These are phyloP conservation scores for Alternaria panax DNA, from an alignment of 2,329 filamentous ascomycete genomes.

Conservation along the genomic window DNA sequence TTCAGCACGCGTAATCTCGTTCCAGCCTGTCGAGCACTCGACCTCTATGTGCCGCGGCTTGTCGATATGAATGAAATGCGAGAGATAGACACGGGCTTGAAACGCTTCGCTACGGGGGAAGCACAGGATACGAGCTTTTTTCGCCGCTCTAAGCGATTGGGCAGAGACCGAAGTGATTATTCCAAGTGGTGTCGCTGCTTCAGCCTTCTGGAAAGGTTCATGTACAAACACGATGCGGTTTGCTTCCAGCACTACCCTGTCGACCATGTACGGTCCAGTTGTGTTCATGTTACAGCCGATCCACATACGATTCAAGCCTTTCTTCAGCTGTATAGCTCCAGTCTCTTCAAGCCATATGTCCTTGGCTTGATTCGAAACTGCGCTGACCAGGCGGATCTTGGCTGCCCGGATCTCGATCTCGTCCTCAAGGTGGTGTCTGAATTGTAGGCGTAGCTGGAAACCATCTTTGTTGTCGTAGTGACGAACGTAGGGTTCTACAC, in stretches of 20 bases:
- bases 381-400: slow-evolving; percentile 68
- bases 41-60: slow-evolving; percentile 80
- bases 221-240: slow-evolving; percentile 71
- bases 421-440: slow-evolving; percentile 77
- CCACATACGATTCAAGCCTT: slow-evolving; percentile 62
- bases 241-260: slow-evolving; percentile 71
- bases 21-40: slow-evolving; percentile 75
- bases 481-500: slow-evolving; percentile 71
- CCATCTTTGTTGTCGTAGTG: slow-evolving; percentile 78
- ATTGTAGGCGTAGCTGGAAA: slow-evolving; percentile 72
- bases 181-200: slow-evolving; percentile 55
- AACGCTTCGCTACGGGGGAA: slow-evolving; percentile 76
- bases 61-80: slow-evolving; percentile 79
- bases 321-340: slow-evolving; percentile 58
- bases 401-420: slow-evolving; percentile 71
- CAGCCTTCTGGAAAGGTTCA: slow-evolving; percentile 65
- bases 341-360: slow-evolving; percentile 71
- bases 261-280: slow-evolving; percentile 77
- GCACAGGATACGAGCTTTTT: slow-evolving; percentile 68
- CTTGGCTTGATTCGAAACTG: slow-evolving; percentile 63
- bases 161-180: slow-evolving; percentile 55
- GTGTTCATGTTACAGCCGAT: slow-evolving; percentile 64
- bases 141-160: slow-evolving; percentile 43
- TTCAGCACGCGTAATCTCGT: slow-evolving; percentile 62
- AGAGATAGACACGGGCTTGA: slow-evolving; percentile 70